These are phyloP conservation scores for Phytophthora ramorum DNA, from an alignment of 352 stramenopile genomes.

Conservation along the genomic window DNA sequence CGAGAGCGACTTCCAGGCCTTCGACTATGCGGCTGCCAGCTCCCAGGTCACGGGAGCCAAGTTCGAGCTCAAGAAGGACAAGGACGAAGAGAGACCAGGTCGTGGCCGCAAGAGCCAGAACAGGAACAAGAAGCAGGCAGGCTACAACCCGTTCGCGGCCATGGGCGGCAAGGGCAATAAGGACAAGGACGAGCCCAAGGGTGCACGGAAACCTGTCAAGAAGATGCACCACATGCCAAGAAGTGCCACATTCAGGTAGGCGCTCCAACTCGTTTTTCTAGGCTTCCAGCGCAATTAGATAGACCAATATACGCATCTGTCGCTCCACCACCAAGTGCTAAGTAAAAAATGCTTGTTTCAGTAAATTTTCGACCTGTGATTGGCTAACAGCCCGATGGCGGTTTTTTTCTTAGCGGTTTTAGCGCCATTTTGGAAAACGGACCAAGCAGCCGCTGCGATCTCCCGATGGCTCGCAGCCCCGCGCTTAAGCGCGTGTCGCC, in stretches of 20 bases:
- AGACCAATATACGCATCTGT: slow-evolving; percentile 17
- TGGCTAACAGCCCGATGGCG: slow-evolving; percentile 8
- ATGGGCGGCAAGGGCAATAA: slow-evolving; percentile 49
- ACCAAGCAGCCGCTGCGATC: slow-evolving; percentile 19
- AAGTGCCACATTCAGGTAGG: slow-evolving; percentile 87
- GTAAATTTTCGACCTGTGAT: slow-evolving; percentile 3
- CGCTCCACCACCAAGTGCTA: slow-evolving; percentile 8
- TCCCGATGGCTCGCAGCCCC: slow-evolving; percentile 35
- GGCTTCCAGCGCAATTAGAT: slow-evolving; percentile 13
- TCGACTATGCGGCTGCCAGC: slow-evolving; percentile 67
- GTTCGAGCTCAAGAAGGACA: slow-evolving; percentile 57
- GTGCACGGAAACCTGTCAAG: slow-evolving; percentile 56
- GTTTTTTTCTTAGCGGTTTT: slow-evolving; percentile 12
- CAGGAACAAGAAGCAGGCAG: slow-evolving; percentile 49
- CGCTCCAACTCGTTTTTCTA: background rate
- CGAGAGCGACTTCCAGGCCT: slow-evolving; percentile 40
- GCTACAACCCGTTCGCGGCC: slow-evolving; percentile 84
- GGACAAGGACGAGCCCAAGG: slow-evolving; percentile 34
- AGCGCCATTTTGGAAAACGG: slow-evolving; percentile 30
- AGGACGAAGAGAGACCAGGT: slow-evolving; percentile 21
- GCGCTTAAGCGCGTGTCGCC: slow-evolving; percentile 31
- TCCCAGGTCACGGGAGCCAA: slow-evolving; percentile 49
- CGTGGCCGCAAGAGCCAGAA: slow-evolving; percentile 25
- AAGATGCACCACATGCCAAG: slow-evolving; percentile 87
- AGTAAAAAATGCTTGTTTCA: slow-evolving; percentile 4